Base-by-base conservation (phyloP, 2,329 filamentous ascomycete genomes). In the Hypoxylon sp. region DNA sequence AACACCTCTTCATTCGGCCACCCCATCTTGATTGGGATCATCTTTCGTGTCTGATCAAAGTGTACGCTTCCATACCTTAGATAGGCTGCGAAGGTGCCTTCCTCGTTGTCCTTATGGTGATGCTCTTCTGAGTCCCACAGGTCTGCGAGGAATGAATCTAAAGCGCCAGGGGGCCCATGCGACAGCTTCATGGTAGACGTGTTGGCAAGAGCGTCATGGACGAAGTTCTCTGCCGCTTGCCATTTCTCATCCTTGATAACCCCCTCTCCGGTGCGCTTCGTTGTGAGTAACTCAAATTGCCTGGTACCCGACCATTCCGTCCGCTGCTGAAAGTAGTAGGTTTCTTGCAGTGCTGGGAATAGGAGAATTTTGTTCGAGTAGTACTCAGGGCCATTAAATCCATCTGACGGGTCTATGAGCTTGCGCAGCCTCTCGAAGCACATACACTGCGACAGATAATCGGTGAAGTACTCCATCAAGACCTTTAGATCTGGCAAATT, bases 381-480 rank as follows among this genome's bases (percentile, higher is more conserved):
- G 63, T 80, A 81, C 37, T 78, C 76, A 11, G 73, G 72, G 0
- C 79, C 80, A 29, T 78, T 77, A 50, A 78, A 80, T 2, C 77
- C 80, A 24, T 80, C 77, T 5, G 64, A 59, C 1, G 77, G 75
- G 31, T 81, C 80, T 17, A 78, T 67, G 19, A 81, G 74, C 65
- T 76, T 76, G 24, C 79, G 76, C n/a, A 79, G 64, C n/a, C 78
- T 71, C 62, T 76, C 74, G 39, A 76, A 77, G 59, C 72, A 74
- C 61, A 75, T 72, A 46, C 74, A 74, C 11, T 79, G 77, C 1
- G 75, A 72, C 2, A 79, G 57, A 55, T 80, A 81, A 58, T 80
- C 78, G 42, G 67, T 73, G 17, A 76, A 75, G 2, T 62, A 46
- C 57, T 75, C 73, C 72, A 73, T 74, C 63, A 70, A 59, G 33